Percentiles rank a stretch among this genome's conserved stretches.
Conservation (phyloP, 768 basidiomycete genomes). For the Trichaptum fuscoviolaceum region DNA sequence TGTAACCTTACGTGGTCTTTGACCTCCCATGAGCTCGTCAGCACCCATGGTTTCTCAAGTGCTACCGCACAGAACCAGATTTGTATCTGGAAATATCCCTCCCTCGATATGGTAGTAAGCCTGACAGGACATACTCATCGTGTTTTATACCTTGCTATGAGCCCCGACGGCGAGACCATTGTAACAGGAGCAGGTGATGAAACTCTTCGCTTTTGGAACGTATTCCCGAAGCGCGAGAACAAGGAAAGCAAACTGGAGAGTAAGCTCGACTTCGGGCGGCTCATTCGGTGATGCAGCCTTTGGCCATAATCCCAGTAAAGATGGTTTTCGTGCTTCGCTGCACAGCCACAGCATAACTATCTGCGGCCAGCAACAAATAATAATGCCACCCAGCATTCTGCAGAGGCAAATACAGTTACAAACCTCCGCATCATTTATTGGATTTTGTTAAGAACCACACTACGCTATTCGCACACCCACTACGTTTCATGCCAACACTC, state of each 20-base stretch:
- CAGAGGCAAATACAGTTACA: not conserved
- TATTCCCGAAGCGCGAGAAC: slow-evolving; percentile 73
- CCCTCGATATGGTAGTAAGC: slow-evolving; percentile 89
- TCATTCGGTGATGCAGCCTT: slow-evolving; percentile 25
- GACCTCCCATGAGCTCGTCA: slow-evolving; percentile 95
- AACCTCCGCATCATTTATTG: not conserved
- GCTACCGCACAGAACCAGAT: slow-evolving; percentile 95
- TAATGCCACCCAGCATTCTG: not conserved
- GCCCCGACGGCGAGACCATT: slow-evolving; percentile 95
- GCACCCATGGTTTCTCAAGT: slow-evolving; percentile 94
- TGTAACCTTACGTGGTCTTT: slow-evolving; percentile 97
- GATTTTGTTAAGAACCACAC: not conserved
- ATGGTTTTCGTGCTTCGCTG: not conserved
- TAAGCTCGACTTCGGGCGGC: slow-evolving; percentile 40
- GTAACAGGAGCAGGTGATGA: slow-evolving; percentile 98
- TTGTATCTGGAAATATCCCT: slow-evolving; percentile 92
- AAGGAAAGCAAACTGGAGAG: slow-evolving; percentile 33
- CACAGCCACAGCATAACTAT: not conserved
- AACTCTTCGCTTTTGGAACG: slow-evolving; percentile 96
- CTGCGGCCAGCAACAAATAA: not conserved
- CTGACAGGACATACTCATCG: slow-evolving; percentile 93
- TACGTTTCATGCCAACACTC: not conserved
- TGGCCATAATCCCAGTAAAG: no score
- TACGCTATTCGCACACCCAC: not conserved
- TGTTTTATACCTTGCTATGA: slow-evolving; percentile 96